These are phyloP conservation scores for Perkinsus olseni DNA, from an alignment of 169 alveolate genomes.

Conservation along the genomic window DNA sequence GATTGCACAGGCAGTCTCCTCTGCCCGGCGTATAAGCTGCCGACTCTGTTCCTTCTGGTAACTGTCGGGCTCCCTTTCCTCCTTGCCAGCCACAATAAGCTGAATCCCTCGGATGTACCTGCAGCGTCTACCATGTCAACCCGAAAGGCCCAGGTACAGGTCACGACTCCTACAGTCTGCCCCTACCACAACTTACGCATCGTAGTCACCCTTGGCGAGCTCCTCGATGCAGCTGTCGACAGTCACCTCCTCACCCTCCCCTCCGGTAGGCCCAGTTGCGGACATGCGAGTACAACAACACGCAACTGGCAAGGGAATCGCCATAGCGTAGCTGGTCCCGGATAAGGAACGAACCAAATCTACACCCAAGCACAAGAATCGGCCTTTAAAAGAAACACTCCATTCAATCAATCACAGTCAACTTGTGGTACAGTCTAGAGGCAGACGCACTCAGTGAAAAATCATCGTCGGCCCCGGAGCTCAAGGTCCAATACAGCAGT, in stretches of 20 bases:
- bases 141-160: no score
- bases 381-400: neutral
- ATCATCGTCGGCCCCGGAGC: neutral
- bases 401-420: neutral
- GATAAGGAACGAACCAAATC: neutral
- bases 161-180: no score
- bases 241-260: neutral
- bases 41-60: neutral
- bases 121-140: neutral
- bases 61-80: neutral
- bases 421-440: neutral
- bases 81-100: neutral
- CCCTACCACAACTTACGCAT: no score
- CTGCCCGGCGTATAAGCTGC: neutral
- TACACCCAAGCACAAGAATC: neutral
- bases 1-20: neutral
- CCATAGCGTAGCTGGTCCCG: neutral
- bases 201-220: neutral
- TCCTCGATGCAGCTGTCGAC: neutral
- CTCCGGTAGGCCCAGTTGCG: neutral
- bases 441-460: neutral
- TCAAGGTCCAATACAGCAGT: neutral
- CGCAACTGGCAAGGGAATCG: neutral
- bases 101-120: neutral
- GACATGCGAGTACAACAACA: neutral